Conservation (phyloP, 495 filamentous ascomycete genomes). For the Gamarada debralockiae region DNA sequence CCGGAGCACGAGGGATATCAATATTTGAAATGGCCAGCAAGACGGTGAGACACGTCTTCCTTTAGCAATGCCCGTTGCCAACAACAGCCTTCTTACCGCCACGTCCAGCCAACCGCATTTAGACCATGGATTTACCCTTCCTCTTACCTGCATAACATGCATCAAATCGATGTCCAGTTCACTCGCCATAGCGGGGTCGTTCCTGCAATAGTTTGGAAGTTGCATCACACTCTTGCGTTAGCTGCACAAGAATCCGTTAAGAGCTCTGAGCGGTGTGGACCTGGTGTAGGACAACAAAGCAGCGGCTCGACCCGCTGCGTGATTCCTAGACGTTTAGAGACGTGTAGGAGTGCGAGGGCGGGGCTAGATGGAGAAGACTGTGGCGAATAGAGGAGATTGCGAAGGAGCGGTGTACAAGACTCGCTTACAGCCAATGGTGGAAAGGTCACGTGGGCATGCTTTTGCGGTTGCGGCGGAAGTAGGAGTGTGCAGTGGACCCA, state of each 20-base stretch:
- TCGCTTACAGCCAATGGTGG: too few species aligned
- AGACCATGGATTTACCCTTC: slow-evolving; percentile 9
- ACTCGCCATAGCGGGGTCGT: slow-evolving; percentile 11
- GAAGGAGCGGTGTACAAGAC: background rate
- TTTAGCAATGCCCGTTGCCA: background rate
- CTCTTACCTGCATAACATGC: slow-evolving; percentile 17
- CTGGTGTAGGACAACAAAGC: slow-evolving; percentile 19
- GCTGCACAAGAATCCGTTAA: background rate
- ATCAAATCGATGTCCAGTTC: slow-evolving; percentile 19
- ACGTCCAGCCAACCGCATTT: slow-evolving; percentile 10
- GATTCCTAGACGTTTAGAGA: slow-evolving; percentile 1
- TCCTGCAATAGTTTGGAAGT: slow-evolving; percentile 8
- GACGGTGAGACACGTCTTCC: slow-evolving; percentile 12
- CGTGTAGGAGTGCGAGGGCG: background rate
- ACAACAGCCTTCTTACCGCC: background rate
- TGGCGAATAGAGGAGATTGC: background rate
- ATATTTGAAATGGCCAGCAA: slow-evolving; percentile 3
- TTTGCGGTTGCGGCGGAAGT: background rate
- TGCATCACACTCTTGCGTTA: background rate
- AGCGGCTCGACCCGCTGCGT: slow-evolving; percentile 23
- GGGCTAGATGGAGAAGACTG: background rate
- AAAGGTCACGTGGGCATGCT: background rate
- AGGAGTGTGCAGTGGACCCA: background rate
- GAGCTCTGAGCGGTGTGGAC: slow-evolving; percentile 8
- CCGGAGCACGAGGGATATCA: background rate